Evolutionary conservation across 352 stramenopile genomes (phyloP).

Genomic region (Blastocystis sp.): DNA sequence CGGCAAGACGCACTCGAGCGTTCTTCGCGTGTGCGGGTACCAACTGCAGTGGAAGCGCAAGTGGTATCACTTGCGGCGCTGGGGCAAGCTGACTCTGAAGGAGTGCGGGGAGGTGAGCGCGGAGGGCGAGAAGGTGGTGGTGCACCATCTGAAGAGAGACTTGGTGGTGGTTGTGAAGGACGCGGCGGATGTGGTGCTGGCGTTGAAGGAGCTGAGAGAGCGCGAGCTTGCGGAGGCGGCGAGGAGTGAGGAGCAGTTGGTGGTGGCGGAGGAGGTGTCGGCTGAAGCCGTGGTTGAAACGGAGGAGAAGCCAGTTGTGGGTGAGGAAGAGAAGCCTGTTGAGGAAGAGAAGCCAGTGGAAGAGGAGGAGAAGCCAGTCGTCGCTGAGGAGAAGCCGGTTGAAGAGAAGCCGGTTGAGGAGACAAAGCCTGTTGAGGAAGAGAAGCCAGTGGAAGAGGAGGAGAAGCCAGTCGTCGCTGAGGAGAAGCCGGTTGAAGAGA

Average conservation of each 20-base stretch:
- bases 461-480: background rate
- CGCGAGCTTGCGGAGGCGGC: background rate
- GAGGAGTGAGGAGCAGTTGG: background rate
- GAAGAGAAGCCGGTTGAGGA: constrained; percentile 31
- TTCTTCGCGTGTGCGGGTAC: background rate
- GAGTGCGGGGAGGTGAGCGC: background rate
- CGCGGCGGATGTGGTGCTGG: constrained; percentile 1
- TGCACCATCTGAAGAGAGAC: background rate
- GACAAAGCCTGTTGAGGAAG: background rate
- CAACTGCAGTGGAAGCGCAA: constrained; percentile 39
- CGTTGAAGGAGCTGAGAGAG: background rate
- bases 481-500: background rate
- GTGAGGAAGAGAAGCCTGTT: background rate
- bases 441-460: constrained; percentile 1
- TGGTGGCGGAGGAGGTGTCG: background rate
- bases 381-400: background rate
- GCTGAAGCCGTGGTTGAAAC: background rate
- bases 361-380: background rate
- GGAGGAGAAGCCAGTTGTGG: constrained; percentile 2
- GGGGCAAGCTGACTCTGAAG: background rate
- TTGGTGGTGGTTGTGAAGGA: background rate
- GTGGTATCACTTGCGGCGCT: constrained; percentile 35
- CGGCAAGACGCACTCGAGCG: constrained; percentile 10
- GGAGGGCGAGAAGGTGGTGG: background rate
- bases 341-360: background rate